A percentile compares a stretch with the other conserved stretches of the same genome.
These are phyloP conservation scores for Leishmania aethiopica DNA, from an alignment of 208 protist genomes.

Conservation along the genomic window DNA sequence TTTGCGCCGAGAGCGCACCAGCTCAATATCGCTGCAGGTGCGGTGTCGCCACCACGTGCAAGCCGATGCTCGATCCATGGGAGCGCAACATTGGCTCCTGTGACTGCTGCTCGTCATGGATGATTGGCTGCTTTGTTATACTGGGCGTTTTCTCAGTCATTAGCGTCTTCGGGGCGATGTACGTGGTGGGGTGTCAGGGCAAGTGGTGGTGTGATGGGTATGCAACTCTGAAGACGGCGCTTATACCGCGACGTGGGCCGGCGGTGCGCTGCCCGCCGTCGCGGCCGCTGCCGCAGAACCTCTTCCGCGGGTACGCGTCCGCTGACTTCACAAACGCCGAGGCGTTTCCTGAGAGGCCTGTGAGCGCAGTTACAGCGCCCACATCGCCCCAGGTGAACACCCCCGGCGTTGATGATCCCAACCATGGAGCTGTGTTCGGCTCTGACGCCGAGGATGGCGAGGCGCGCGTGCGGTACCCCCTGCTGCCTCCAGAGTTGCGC, in stretches of 20 bases:
- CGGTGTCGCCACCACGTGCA: conserved; percentile 23
- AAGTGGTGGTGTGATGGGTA: conserved; percentile 75
- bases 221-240: conserved; percentile 25
- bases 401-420: not conserved
- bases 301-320: conserved; percentile 63
- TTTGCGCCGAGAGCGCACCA: conserved; percentile 25
- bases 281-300: conserved; percentile 41
- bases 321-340: conserved; percentile 52
- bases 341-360: not conserved
- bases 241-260: conserved; percentile 51
- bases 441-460: not conserved
- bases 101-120: conserved; percentile 58
- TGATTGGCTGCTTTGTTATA: conserved; percentile 49
- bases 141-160: conserved; percentile 27
- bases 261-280: conserved; percentile 37
- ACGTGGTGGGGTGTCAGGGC: conserved; percentile 39
- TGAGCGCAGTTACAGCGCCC: not conserved
- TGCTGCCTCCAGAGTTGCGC: not conserved
- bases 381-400: not conserved
- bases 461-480: not conserved
- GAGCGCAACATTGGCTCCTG: conserved; percentile 69
- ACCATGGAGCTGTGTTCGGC: not conserved
- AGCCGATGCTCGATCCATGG: conserved; percentile 29
- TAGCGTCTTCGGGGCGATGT: conserved; percentile 25
- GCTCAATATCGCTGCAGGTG: conserved; percentile 40